Base-by-base conservation (phyloP, 768 basidiomycete species). In the Cantharellus cinnabarinus region DNA sequence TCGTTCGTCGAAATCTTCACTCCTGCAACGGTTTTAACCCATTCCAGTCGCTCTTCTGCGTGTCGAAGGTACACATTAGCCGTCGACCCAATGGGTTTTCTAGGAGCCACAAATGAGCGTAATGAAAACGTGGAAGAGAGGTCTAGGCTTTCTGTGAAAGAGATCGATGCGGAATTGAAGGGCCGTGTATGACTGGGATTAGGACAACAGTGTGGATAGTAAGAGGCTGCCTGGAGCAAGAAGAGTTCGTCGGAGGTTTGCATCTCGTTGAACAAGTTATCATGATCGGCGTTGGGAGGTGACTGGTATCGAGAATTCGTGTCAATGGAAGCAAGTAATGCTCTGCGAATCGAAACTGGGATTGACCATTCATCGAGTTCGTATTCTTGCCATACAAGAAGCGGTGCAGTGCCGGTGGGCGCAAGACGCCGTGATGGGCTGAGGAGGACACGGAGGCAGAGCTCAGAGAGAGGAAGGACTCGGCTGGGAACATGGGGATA, bases 21-120 rank as follows among this genome's bases (percentile, higher is more conserved):
- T 3, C 78, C 77, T 0, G 77, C 79, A 37, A 83, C 69, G 7
- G 60, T 68, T 4, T 65, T 69, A 65, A 81, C 81, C 85, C 85
- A 87, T 2, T 80, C 78, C 61, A 73, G 77, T 59, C 81, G 71
- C 68, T 82, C 78, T 64, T 83, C 82, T 2, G 75, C 76, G 52
- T 76, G 79, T 34, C 63, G 68, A 3, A 82, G 66, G 34, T 61
- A 54, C 42, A 35, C 59, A n/a, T 14, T 44, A 35, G 1, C 58
- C 15, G 20, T 29, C 50, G 55, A 7, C 40, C 58, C 50, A 59
- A 61, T 61, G 14, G 61, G 56, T 7, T 52, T 38, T 1, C 38
- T 53, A 38, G 15, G 40, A 38, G 15, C 39, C 48, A 10, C 44
- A 48, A 10, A 10, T 48, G 44, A 10, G 44, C 63, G 15, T 60